Base-by-base conservation (phyloP, 73 alveolate genomes). In the Paraurostyla sp. region DNA sequence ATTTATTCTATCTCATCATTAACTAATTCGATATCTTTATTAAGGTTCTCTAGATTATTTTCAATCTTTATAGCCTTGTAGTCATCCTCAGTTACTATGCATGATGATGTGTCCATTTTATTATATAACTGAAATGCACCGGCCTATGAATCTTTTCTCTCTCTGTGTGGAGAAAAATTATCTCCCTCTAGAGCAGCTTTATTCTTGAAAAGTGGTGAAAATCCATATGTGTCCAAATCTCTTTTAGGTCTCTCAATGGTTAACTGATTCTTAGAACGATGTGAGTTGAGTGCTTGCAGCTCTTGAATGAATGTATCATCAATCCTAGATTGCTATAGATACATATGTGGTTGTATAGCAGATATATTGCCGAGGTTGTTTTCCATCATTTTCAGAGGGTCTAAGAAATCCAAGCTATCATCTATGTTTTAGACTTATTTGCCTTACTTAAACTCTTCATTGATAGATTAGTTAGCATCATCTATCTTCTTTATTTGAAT, bases 1-100 rank as follows among this genome's bases (percentile, higher is more conserved):
- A 73, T 73, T 27, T 73, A 45, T 43, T 73, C 87, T 4, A 73
- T 73, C 32, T 73, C 69, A 50, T 73, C 87, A 45, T 73, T 73
- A 4, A 73, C 87, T 27, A 11, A 16, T 56, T 18, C n/a, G 32
- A 73, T 45, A 36, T 73, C 71, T 30, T 50, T 73, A 45, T 73
- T 73, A 3, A 73, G 49, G 32, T 73, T 45, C 29, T 15, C 87
- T 13, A 73, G 43, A 29, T 73, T 73, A 50, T 73, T 73, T 50
- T 73, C 87, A 3, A 73, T 73, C 32, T 45, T 73, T 16, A 73
- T 50, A 0, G 71, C 71, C 35, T 73, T 45, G 9, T 32, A 27
- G 87, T 73, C 71, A 23, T 73, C 87, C 29, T 73, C 73, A 42
- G 59, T 73, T 0, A 48, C 71, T 15, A 73, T 32, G 23, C 35